phyloP scores from a whole-genome alignment of 129 eudicot genomes.

The Tanacetum coccineum region DNA sequence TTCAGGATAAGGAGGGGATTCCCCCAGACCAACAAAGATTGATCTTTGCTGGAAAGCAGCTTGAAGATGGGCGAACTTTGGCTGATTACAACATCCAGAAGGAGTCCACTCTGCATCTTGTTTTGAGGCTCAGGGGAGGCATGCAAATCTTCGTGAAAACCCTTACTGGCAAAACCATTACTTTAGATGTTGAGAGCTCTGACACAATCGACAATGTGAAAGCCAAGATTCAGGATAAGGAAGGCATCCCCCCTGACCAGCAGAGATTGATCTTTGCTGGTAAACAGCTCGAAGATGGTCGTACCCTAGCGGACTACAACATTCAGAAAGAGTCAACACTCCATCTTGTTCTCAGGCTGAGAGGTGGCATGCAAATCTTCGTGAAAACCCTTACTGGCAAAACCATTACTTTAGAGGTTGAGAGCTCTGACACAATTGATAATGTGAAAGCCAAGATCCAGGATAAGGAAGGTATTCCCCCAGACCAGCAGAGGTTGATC shows the following conservation, averaged over 20 bases:
- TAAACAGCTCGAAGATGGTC: background rate
- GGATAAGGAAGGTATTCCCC: background rate
- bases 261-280: background rate
- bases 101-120: too few relatives aligned
- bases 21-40: too few relatives aligned
- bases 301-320: background rate
- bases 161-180: background rate
- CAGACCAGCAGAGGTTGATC: background rate
- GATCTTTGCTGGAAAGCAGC: too few relatives aligned
- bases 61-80: too few relatives aligned
- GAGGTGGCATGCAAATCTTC: background rate
- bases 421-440: background rate
- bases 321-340: background rate
- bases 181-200: background rate
- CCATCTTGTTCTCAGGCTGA: background rate
- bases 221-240: background rate
- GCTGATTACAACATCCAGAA: too few relatives aligned
- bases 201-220: background rate
- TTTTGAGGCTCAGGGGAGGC: too few relatives aligned
- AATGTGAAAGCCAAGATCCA: background rate
- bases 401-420: background rate
- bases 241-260: background rate
- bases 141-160: conserved; percentile 9
- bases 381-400: background rate
- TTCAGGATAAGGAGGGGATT: too few relatives aligned